phyloP scores from a whole-genome alignment of 2,329 filamentous ascomycete species.

The Penicillium nordicum region DNA sequence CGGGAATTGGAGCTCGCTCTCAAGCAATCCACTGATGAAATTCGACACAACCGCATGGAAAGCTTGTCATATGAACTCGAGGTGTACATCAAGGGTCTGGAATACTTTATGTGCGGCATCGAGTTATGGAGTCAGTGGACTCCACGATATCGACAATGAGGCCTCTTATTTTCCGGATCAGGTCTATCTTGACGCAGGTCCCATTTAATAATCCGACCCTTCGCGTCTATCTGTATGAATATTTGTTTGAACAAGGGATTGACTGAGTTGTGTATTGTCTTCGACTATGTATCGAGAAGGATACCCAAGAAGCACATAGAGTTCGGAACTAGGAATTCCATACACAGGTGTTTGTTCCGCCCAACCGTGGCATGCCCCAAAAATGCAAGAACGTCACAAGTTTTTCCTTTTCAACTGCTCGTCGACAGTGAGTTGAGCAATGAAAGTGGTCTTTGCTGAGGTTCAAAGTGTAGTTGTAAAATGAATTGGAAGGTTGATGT shows the following conservation, averaged over 20 bases:
- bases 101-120: constrained; percentile 20
- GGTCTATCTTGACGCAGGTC: neutral
- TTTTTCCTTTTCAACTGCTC: no score
- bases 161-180: neutral
- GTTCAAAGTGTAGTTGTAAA: no score
- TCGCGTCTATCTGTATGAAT: neutral
- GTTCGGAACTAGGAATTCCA: no score
- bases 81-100: constrained; percentile 14
- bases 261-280: neutral
- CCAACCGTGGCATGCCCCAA: no score
- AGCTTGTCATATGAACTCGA: constrained; percentile 8
- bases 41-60: neutral
- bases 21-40: constrained; percentile 2
- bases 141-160: constrained; percentile 13
- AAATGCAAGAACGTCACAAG: no score
- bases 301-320: no score
- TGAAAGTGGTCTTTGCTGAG: no score
- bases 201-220: neutral
- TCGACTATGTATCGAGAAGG: neutral
- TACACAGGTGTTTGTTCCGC: no score
- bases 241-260: neutral
- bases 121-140: constrained; percentile 22
- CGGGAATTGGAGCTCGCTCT: constrained; percentile 17
- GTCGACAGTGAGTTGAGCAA: no score
- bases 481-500: no score